phyloP scores from a whole-genome alignment of 331 rosid genomes.

The Malus hybrid region DNA sequence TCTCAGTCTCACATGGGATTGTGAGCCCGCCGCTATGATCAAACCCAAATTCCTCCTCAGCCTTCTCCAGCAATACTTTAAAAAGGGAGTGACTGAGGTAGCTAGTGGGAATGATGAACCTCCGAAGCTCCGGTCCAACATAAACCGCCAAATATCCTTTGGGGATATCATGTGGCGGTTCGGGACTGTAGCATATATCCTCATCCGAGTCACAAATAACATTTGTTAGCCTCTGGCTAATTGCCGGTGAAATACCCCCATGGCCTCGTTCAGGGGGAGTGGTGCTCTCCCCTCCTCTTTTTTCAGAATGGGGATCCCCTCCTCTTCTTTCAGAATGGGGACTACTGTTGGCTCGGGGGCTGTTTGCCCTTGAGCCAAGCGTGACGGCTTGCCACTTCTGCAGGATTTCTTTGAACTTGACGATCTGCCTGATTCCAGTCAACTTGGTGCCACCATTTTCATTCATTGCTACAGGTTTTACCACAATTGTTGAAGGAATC shows the following conservation, averaged over 20 bases:
- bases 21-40: slow-evolving; percentile 74
- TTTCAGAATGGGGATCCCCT: no score
- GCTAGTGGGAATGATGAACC: slow-evolving; percentile 77
- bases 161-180: slow-evolving; percentile 69
- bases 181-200: slow-evolving; percentile 65
- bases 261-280: neutral
- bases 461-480: slow-evolving; percentile 40
- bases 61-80: slow-evolving; percentile 69
- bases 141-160: slow-evolving; percentile 86
- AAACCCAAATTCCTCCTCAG: slow-evolving; percentile 89
- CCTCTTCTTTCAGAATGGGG: no score
- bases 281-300: no score
- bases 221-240: slow-evolving; percentile 46
- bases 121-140: slow-evolving; percentile 77
- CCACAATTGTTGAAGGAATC: slow-evolving; percentile 1
- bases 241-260: slow-evolving; percentile 47
- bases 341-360: neutral
- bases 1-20: slow-evolving; percentile 82
- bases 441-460: slow-evolving; percentile 49
- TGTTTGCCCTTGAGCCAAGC: slow-evolving; percentile 15
- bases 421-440: slow-evolving; percentile 61
- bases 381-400: slow-evolving; percentile 76
- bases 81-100: slow-evolving; percentile 78
- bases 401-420: slow-evolving; percentile 60
- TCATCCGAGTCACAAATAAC: slow-evolving; percentile 68